Percentiles rank a stretch among this genome's conserved stretches.
phyloP scores from a whole-genome alignment of 1,284 basidiomycete species.

The Irpex sp. region DNA sequence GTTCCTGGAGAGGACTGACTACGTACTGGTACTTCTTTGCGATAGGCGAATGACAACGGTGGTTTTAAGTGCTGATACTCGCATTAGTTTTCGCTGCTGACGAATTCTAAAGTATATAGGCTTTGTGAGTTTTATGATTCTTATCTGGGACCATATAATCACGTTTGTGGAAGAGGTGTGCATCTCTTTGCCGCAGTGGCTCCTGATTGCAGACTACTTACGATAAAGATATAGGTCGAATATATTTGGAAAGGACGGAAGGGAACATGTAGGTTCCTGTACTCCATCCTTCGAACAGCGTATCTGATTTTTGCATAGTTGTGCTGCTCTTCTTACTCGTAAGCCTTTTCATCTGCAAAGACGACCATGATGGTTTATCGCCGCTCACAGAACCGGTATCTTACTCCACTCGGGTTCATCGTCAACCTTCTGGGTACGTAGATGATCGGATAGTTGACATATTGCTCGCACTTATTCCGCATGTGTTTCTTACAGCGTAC shows the following conservation, averaged over 20 bases:
- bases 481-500: constrained; percentile 32
- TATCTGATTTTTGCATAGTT: constrained; percentile 25
- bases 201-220: background rate
- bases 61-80: background rate
- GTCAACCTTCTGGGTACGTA: constrained; percentile 42
- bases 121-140: constrained; percentile 41
- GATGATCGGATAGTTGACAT: background rate
- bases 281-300: background rate
- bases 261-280: constrained; percentile 34
- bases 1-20: background rate
- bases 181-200: background rate
- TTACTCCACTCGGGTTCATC: constrained; percentile 48
- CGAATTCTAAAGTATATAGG: constrained; percentile 38
- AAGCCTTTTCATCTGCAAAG: constrained; percentile 15
- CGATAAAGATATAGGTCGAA: constrained; percentile 31
- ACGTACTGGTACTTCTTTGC: background rate
- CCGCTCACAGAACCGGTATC: constrained; percentile 29
- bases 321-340: constrained; percentile 47
- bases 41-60: background rate
- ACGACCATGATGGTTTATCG: background rate
- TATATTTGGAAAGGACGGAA: constrained; percentile 49
- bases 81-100: background rate
- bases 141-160: constrained; percentile 48
- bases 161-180: constrained; percentile 44
- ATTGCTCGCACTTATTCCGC: no score